These are phyloP conservation scores for Pulveroboletus sp. DNA, from an alignment of 768 basidiomycete species.

Conservation along the genomic window DNA sequence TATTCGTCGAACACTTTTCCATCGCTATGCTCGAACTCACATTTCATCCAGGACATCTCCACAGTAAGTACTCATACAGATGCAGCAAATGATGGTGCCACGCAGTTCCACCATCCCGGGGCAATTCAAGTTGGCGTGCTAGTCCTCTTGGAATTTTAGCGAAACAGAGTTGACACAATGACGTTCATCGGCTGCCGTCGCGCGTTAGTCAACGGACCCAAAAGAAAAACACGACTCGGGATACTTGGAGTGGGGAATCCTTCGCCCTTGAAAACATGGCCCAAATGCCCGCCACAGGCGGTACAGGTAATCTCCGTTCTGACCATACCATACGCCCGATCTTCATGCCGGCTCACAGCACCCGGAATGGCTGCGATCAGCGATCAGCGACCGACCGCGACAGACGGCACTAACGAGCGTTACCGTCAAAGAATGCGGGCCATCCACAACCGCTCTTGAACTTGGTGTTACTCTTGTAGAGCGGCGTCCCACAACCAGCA, in stretches of 20 bases:
- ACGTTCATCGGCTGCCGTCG: constrained; percentile 63
- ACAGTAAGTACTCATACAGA: background rate
- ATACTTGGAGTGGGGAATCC: constrained; percentile 74
- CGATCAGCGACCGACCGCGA: background rate
- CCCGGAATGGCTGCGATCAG: constrained; percentile 73
- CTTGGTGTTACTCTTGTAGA: constrained; percentile 88
- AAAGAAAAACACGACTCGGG: constrained; percentile 24
- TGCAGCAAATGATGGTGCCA: background rate
- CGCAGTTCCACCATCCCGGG: background rate
- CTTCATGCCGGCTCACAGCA: constrained; percentile 76
- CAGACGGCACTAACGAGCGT: constrained; percentile 9
- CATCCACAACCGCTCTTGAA: constrained; percentile 93
- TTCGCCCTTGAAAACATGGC: constrained; percentile 95
- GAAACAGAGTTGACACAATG: constrained; percentile 91
- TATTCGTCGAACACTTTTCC: constrained; percentile 2
- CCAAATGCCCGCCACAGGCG: constrained; percentile 89
- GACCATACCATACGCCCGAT: constrained; percentile 58
- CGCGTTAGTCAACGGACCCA: background rate
- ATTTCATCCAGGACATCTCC: background rate
- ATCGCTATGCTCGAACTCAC: too few species aligned
- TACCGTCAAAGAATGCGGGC: constrained; percentile 97
- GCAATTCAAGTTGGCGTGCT: background rate
- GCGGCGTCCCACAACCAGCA: constrained; percentile 73
- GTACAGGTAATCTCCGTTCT: constrained; percentile 87
- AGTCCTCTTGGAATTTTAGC: constrained; percentile 59